Conservation (phyloP, 805 yeast genomes). For the Saccharomycopsis lassenensis region DNA sequence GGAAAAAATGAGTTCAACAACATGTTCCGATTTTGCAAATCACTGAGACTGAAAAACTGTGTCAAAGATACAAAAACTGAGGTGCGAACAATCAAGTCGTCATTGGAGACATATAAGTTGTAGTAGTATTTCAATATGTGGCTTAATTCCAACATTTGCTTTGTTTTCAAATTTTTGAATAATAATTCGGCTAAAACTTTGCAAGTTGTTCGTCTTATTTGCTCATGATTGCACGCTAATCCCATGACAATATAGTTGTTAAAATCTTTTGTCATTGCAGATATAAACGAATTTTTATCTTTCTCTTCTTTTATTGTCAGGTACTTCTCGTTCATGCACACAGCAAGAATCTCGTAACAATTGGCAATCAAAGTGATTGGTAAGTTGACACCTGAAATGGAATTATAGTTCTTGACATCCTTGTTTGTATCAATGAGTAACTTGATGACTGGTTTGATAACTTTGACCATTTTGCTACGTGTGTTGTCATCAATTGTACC, state of each 20-base stretch:
- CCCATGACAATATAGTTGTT: constrained; percentile 15
- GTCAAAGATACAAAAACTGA: constrained; percentile 26
- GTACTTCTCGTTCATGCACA: constrained; percentile 9
- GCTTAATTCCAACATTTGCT: constrained; percentile 19
- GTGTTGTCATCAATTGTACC: constrained; percentile 9
- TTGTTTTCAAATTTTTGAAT: constrained; percentile 11
- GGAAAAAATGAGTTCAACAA: constrained; percentile 22
- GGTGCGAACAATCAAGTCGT: constrained; percentile 23
- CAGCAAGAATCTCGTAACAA: constrained; percentile 13
- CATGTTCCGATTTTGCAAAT: constrained; percentile 22
- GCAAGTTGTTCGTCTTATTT: constrained; percentile 23
- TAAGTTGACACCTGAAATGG: constrained; percentile 9
- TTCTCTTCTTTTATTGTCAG: constrained; percentile 10
- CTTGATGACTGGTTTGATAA: constrained; percentile 14
- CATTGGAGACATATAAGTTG: constrained; percentile 20
- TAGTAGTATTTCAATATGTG: constrained; percentile 19
- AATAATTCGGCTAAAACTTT: constrained; percentile 28
- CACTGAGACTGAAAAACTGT: constrained; percentile 25
- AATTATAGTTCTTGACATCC: constrained; percentile 13
- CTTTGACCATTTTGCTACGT: constrained; percentile 11
- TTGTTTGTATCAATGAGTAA: constrained; percentile 6
- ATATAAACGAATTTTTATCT: constrained; percentile 16
- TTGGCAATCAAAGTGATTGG: constrained; percentile 15
- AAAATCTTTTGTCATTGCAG: constrained; percentile 15
- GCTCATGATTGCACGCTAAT: constrained; percentile 16